A percentile compares a stretch with the other conserved stretches of the same genome.
Conservation (phyloP, 2,329 filamentous ascomycete species). For the Fusarium pseudoanthophilum region DNA sequence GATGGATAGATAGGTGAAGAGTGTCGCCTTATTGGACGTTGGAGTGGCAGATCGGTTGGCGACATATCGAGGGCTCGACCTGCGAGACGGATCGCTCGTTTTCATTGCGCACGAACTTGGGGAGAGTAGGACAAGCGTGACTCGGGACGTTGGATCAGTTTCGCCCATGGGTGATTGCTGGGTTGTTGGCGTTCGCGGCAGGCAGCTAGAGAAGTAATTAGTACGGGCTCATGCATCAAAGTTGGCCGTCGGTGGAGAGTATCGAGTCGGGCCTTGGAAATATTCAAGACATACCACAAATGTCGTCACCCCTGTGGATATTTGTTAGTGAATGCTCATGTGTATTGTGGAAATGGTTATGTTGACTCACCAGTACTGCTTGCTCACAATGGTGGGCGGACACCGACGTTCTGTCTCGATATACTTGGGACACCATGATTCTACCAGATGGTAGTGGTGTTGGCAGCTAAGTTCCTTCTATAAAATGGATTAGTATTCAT, state of each 20-base stretch:
- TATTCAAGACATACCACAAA: conserved; percentile 53
- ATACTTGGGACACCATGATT: conserved; percentile 59
- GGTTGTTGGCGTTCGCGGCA: conserved; percentile 54
- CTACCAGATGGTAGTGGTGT: conserved; percentile 61
- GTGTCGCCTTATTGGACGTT: conserved; percentile 22
- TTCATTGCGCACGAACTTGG: conserved; percentile 47
- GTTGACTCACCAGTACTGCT: conserved; percentile 56
- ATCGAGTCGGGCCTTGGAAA: conserved; percentile 17
- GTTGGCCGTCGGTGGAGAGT: conserved; percentile 6
- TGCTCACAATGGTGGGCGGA: conserved; percentile 56
- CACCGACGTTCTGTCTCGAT: conserved; percentile 57
- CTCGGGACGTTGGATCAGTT: conserved; percentile 51
- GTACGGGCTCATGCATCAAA: conserved; percentile 23
- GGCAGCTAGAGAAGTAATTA: conserved; percentile 47
- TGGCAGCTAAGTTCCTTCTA: conserved; percentile 64
- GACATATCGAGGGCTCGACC: conserved; percentile 20
- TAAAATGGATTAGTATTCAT: conserved; percentile 19
- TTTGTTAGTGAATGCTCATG: conserved; percentile 38
- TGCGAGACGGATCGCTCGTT: conserved; percentile 10
- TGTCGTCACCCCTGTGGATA: conserved; percentile 54
- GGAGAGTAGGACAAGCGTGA: conserved; percentile 44
- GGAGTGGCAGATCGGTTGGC: conserved; percentile 20
- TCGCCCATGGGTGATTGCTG: conserved; percentile 53
- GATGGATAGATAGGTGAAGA: conserved; percentile 1
- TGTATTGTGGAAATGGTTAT: neutral